These are phyloP conservation scores for Suillus variegatus DNA, from an alignment of 768 basidiomycete genomes.

Conservation along the genomic window DNA sequence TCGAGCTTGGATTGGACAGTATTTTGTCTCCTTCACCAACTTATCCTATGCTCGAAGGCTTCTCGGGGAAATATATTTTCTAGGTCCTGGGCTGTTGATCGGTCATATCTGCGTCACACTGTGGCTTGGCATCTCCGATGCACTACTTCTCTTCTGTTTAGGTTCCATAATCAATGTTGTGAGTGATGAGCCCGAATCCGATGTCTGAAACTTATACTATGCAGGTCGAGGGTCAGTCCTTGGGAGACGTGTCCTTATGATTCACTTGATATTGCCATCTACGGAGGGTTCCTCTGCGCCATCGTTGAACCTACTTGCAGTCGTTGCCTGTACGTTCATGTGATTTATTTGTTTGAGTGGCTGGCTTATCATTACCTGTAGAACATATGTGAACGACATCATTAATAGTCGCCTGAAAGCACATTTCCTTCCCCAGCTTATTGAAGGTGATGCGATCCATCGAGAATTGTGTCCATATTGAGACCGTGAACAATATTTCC, in stretches of 20 bases:
- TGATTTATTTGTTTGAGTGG: slow-evolving; percentile 1
- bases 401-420: slow-evolving; percentile 36
- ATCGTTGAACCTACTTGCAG: slow-evolving; percentile 23
- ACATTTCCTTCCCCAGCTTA: slow-evolving; percentile 41
- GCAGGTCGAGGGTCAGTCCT: slow-evolving; percentile 17
- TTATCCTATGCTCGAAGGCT: slow-evolving; percentile 10
- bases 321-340: slow-evolving; percentile 22
- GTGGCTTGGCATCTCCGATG: slow-evolving; percentile 35
- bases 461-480: slow-evolving; percentile 15
- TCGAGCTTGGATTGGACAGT: not conserved
- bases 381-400: slow-evolving; percentile 17
- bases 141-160: slow-evolving; percentile 37
- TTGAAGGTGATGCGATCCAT: slow-evolving; percentile 29
- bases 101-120: slow-evolving; percentile 29
- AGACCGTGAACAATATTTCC: slow-evolving; percentile 2
- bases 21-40: not conserved
- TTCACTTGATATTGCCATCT: slow-evolving; percentile 22
- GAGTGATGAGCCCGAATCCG: not conserved
- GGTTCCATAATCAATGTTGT: slow-evolving; percentile 32
- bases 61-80: slow-evolving; percentile 19
- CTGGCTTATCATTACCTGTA: slow-evolving; percentile 14
- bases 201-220: slow-evolving; percentile 1
- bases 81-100: slow-evolving; percentile 22
- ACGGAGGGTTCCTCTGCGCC: slow-evolving; percentile 29
- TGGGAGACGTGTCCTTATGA: not conserved